These are phyloP conservation scores for Aspergillus asperescens DNA, from an alignment of 495 filamentous ascomycete genomes.

Conservation along the genomic window DNA sequence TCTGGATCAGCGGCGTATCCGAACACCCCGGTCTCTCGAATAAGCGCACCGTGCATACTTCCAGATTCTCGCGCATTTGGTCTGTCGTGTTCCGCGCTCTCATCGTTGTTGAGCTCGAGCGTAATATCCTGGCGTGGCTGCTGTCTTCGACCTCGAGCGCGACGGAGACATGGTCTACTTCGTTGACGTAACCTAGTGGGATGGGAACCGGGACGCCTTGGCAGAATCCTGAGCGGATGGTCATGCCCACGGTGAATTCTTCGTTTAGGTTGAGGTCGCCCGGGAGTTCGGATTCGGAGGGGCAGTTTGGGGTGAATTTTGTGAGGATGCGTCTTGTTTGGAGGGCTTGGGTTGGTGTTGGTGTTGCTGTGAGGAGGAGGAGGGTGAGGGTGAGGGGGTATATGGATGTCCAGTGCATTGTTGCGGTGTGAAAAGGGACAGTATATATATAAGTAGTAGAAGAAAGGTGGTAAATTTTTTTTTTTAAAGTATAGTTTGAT, in stretches of 20 bases:
- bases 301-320: slow-evolving; percentile 37
- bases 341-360: slow-evolving; percentile 20
- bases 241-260: slow-evolving; percentile 21
- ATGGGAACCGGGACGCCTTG: slow-evolving; percentile 30
- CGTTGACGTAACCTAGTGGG: slow-evolving; percentile 14
- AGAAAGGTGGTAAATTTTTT: too few relatives aligned
- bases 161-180: slow-evolving; percentile 31
- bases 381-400: slow-evolving; percentile 2
- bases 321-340: slow-evolving; percentile 30
- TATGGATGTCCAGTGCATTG: slow-evolving; percentile 17
- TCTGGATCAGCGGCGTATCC: slow-evolving; percentile 27
- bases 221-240: slow-evolving; percentile 27
- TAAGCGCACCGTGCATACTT: slow-evolving; percentile 33
- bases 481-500: not conserved
- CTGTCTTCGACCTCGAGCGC: slow-evolving; percentile 9
- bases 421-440: not conserved
- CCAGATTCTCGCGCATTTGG: too few relatives aligned
- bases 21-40: slow-evolving; percentile 36
- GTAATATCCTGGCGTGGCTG: too few relatives aligned
- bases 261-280: slow-evolving; percentile 28
- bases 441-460: too few relatives aligned
- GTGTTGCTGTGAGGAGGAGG: slow-evolving; percentile 21
- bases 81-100: too few relatives aligned
- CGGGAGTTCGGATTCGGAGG: slow-evolving; percentile 12
- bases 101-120: too few relatives aligned